Base-by-base conservation (phyloP, 2,329 filamentous ascomycete species). In the Celoporthe dispersa region DNA sequence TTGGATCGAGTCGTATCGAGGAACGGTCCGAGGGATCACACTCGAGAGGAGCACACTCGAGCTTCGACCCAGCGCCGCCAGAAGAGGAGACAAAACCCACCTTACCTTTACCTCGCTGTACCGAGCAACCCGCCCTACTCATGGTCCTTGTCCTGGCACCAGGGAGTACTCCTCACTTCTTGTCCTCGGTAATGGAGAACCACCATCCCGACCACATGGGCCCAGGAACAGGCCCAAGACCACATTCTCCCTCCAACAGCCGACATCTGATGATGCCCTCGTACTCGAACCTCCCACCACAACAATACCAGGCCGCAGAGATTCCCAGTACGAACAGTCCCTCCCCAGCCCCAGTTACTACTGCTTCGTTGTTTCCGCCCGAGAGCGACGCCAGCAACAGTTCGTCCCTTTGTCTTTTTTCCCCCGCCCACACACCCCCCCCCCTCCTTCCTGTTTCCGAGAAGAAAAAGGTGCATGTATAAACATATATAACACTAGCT, bases 221-320 rank as follows among this genome's bases (percentile, higher is more conserved):
- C 39, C 70, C 68, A 31, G 65, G 70, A 5, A 48, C 63, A 28
- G 68, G 68, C 39, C 68, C 57, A 51, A 69, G 70, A 66, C 68
- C 60, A 25, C 25, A 67, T 39, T 64, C 70, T 59, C 68, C 69
- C 14, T 68, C 68, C 16, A 51, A 60, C 55, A 33, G 53, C 62
- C 64, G 70, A 60, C 70, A 72, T 25, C 31, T 72, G 44, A 72
- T 72, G 70, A 72, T 72, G 68, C 70, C 70, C 35, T 68, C 70
- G n/a, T 72, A 68, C 39, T 66, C 68, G 55, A 89, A 92, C 77
- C 86, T 93, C 25, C 77, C 77, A 65, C 88, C 70, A 37, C 70
- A 72, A 44, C 70, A 72, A n/a, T 72, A 72, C 51, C 62, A 69
- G 64, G 44, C 89, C 73, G 88, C 90, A 74, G 85, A 87, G 65